These are phyloP conservation scores for Metroxylon sagu DNA, from an alignment of 176 grass and related monocot genomes.

Conservation along the genomic window DNA sequence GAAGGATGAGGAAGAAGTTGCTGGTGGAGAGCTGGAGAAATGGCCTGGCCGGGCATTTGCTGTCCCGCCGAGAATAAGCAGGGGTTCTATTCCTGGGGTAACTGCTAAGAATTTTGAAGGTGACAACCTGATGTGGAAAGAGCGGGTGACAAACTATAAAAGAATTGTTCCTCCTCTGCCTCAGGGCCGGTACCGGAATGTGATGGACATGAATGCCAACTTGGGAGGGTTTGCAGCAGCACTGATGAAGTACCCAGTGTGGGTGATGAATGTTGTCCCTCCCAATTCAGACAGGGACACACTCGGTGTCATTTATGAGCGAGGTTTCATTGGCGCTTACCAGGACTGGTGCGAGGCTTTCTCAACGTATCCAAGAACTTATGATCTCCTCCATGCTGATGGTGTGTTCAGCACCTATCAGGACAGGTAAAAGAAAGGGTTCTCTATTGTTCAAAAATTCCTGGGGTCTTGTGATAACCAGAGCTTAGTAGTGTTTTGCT, in stretches of 20 bases:
- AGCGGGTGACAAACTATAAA: conserved; percentile 1
- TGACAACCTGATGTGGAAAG: conserved; percentile 1
- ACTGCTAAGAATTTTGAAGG: conserved; percentile 10
- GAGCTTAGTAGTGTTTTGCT: too few species aligned
- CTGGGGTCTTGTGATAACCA: too few species aligned
- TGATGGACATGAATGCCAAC: conserved; percentile 19
- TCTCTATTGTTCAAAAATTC: too few species aligned
- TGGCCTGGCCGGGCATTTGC: conserved; percentile 13
- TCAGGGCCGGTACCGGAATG: conserved; percentile 3
- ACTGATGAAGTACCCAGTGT: not conserved
- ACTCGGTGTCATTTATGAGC: conserved; percentile 5
- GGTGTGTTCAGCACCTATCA: conserved; percentile 13
- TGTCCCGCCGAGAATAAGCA: conserved; percentile 5
- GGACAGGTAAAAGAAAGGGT: conserved; percentile 3
- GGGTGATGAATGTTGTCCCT: conserved; percentile 15
- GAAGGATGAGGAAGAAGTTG: not conserved
- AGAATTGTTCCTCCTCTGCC: not conserved
- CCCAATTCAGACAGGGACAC: conserved; percentile 1
- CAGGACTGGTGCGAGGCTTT: conserved; percentile 16
- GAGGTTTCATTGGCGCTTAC: conserved; percentile 12
- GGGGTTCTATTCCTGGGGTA: not conserved
- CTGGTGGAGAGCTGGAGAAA: conserved; percentile 1
- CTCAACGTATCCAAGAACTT: conserved; percentile 17
- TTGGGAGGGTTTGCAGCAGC: conserved; percentile 10
- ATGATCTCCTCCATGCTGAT: conserved; percentile 15